Percentiles rank a stretch among this genome's conserved stretches.
Conservation (phyloP, 148 eudicot genomes). For the Hydrangea macrophylla region DNA sequence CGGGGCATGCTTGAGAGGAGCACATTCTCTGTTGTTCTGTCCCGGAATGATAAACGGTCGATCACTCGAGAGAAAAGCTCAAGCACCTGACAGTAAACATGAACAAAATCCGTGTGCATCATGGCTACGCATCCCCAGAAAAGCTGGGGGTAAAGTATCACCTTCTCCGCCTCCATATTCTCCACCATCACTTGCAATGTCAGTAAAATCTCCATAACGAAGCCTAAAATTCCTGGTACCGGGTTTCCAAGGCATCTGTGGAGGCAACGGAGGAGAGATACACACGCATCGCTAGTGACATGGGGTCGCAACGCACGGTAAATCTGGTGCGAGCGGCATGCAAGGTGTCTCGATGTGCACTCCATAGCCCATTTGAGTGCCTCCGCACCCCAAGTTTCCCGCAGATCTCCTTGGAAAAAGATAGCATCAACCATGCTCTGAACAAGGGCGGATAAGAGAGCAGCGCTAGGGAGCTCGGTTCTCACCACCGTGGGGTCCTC, state of each 20-base stretch:
- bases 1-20: conserved; percentile 98
- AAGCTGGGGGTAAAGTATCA: conserved; percentile 95
- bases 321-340: conserved; percentile 97
- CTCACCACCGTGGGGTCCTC: conserved; percentile 86
- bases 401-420: conserved; percentile 94
- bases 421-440: conserved; percentile 99
- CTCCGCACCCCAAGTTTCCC: conserved; percentile 97
- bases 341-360: conserved; percentile 95
- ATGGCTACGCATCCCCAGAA: conserved; percentile 99
- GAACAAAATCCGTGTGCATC: conserved; percentile 99
- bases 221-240: conserved; percentile 85
- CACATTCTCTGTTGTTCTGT: conserved; percentile 92
- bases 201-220: conserved; percentile 82
- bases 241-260: conserved; percentile 89
- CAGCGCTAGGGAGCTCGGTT: conserved; percentile 93
- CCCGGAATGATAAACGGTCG: conserved; percentile 84
- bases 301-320: conserved; percentile 90
- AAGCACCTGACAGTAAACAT: conserved; percentile 95
- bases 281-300: conserved; percentile 92
- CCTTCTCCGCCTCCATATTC: conserved; percentile 98
- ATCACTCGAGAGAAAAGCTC: conserved; percentile 96
- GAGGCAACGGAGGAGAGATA: conserved; percentile 89
- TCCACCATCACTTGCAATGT: conserved; percentile 99
- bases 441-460: conserved; percentile 92
- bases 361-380: conserved; percentile 99